A percentile compares a stretch with the other conserved stretches of the same genome.
phyloP scores from a whole-genome alignment of 129 eudicot genomes.

The Chrysanthemum seticuspe region DNA sequence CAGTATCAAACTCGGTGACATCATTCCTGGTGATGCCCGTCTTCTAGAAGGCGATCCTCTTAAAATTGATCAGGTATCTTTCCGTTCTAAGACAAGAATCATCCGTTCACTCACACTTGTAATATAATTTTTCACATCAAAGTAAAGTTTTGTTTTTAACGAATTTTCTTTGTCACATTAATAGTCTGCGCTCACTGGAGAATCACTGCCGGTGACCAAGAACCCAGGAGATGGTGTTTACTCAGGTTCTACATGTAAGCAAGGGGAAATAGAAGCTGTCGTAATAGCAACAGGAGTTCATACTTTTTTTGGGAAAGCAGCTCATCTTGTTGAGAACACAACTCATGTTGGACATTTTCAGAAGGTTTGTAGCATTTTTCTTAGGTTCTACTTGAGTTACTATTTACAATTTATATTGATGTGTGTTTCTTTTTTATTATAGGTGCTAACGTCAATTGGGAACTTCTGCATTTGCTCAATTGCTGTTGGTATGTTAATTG shows the following conservation, averaged over 20 bases:
- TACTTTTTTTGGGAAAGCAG: slow-evolving; percentile 91
- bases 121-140: background rate
- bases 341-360: slow-evolving; percentile 91
- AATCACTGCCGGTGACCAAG: slow-evolving; percentile 86
- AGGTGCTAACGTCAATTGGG: slow-evolving; percentile 83
- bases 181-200: slow-evolving; percentile 93
- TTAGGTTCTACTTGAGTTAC: background rate
- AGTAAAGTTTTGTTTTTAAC: background rate
- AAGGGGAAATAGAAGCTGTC: slow-evolving; percentile 83
- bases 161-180: background rate
- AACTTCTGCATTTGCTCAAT: slow-evolving; percentile 90
- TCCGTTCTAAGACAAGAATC: background rate
- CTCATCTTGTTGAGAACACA: slow-evolving; percentile 91
- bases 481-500: slow-evolving; percentile 75
- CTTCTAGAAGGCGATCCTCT: slow-evolving; percentile 86
- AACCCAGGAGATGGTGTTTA: slow-evolving; percentile 78
- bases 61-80: slow-evolving; percentile 77
- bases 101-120: background rate
- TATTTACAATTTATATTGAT: background rate
- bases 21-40: slow-evolving; percentile 89
- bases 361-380: slow-evolving; percentile 35
- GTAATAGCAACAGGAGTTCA: slow-evolving; percentile 89
- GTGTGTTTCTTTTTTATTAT: background rate
- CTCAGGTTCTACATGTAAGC: slow-evolving; percentile 91
- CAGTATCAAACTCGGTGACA: slow-evolving; percentile 87